A percentile compares a stretch with the other conserved stretches of the same genome.
These are phyloP conservation scores for Cryptococcus sp. DNA, from an alignment of 1,284 basidiomycete genomes.

Conservation along the genomic window DNA sequence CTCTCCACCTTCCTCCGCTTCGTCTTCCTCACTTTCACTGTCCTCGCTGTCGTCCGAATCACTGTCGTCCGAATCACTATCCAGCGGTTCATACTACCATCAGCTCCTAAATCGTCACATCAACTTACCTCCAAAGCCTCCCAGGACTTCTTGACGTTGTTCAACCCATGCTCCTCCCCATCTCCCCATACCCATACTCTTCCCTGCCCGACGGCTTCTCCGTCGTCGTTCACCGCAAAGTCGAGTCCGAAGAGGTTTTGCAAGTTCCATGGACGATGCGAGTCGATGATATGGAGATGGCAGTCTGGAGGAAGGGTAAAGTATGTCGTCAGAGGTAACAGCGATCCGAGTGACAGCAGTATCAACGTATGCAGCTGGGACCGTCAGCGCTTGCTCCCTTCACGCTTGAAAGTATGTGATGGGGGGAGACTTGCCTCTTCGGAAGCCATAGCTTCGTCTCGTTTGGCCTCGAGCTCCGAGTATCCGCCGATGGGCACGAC, in stretches of 20 bases:
- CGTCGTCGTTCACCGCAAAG: constrained; percentile 31
- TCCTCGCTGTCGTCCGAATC: constrained; percentile 47
- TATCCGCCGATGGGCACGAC: constrained; percentile 89
- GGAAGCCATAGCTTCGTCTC: constrained; percentile 62
- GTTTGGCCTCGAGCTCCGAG: constrained; percentile 61
- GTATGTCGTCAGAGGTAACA: constrained; percentile 69
- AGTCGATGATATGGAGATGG: constrained; percentile 91
- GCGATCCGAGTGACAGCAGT: constrained; percentile 85
- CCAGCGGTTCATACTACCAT: constrained; percentile 30
- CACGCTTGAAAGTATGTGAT: too few species aligned
- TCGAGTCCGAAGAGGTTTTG: constrained; percentile 73
- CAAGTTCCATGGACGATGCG: constrained; percentile 84
- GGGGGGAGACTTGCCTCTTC: constrained; percentile 48
- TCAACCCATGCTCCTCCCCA: constrained; percentile 55
- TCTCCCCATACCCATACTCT: constrained; percentile 74
- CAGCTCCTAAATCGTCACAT: too few species aligned
- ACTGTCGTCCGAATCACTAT: constrained; percentile 31
- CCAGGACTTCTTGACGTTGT: constrained; percentile 44
- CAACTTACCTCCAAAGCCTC: constrained; percentile 57
- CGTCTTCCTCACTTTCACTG: constrained; percentile 41
- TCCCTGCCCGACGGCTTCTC: constrained; percentile 56
- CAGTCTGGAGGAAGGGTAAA: constrained; percentile 45
- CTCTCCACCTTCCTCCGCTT: constrained; percentile 52
- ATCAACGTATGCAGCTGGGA: constrained; percentile 86
- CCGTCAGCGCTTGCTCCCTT: not conserved